A percentile compares a stretch with the other conserved stretches of the same genome.
Conservation (phyloP, 2,329 filamentous ascomycete species). For the Mollisia scopiformis region DNA sequence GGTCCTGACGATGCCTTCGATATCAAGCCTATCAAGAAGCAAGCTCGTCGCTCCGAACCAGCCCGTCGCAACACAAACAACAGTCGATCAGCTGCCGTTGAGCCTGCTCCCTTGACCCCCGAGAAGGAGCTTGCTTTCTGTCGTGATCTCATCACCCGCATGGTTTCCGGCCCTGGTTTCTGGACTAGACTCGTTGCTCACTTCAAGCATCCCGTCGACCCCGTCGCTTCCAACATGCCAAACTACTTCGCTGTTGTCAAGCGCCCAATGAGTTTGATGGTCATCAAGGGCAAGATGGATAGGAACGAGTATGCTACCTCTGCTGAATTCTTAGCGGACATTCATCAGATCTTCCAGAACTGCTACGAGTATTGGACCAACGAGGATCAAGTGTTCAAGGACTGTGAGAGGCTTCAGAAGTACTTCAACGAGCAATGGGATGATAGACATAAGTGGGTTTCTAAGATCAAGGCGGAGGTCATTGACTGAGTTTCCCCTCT, state of each 20-base stretch:
- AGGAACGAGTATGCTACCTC: conserved; percentile 52
- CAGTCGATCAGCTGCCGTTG: conserved; percentile 7
- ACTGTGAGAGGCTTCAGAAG: conserved; percentile 61
- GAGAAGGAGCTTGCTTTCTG: conserved; percentile 60
- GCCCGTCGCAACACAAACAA: conserved; percentile 15
- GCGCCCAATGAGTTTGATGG: conserved; percentile 63
- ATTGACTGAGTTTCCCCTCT: conserved; percentile 15
- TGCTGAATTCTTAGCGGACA: conserved; percentile 58
- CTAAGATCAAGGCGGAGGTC: conserved; percentile 50
- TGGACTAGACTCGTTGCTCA: conserved; percentile 68
- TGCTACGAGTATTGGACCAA: conserved; percentile 66
- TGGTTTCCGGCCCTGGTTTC: conserved; percentile 66
- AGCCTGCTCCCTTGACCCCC: conserved; percentile 14
- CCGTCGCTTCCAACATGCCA: conserved; percentile 57
- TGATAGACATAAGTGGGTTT: conserved; percentile 62
- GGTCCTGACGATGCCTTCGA: conserved; percentile 26
- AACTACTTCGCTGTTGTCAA: conserved; percentile 65
- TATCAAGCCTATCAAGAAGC: conserved; percentile 30
- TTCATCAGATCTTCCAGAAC: conserved; percentile 65
- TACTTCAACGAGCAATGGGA: conserved; percentile 61
- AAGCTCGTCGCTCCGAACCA: conserved; percentile 28
- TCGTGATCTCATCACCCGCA: conserved; percentile 57
- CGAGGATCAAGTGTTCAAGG: conserved; percentile 55
- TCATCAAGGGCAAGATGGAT: conserved; percentile 64
- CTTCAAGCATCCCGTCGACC: conserved; percentile 63